These are phyloP conservation scores for Suillus spraguei DNA, from an alignment of 768 basidiomycete genomes.

Conservation along the genomic window DNA sequence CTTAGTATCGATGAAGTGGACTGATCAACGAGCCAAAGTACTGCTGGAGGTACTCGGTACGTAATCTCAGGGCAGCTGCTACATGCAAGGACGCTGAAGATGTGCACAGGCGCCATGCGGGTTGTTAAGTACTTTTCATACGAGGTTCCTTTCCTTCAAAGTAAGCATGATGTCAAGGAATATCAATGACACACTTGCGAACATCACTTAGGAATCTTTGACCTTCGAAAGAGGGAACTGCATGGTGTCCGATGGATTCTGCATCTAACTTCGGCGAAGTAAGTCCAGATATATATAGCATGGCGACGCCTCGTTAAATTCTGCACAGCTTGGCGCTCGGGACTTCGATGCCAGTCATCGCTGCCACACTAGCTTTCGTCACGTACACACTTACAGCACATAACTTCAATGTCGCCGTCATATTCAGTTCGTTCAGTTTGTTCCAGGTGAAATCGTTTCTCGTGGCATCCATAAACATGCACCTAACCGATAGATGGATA, in stretches of 20 bases:
- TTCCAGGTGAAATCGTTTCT: conserved; percentile 44
- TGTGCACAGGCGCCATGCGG: conserved; percentile 54
- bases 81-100: conserved; percentile 3
- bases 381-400: conserved; percentile 60
- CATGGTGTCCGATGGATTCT: conserved; percentile 5
- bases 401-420: conserved; percentile 63
- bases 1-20: conserved; percentile 58
- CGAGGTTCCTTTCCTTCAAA: conserved; percentile 65
- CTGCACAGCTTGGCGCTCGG: conserved; percentile 39
- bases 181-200: conserved; percentile 3
- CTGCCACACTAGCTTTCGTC: conserved; percentile 67
- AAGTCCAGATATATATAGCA: background rate
- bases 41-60: conserved; percentile 65
- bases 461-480: background rate
- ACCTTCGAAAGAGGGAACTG: conserved; percentile 1
- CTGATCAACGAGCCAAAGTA: conserved; percentile 62
- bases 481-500: conserved; percentile 23
- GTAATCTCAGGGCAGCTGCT: conserved; percentile 7
- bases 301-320: background rate
- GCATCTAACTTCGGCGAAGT: background rate
- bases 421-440: conserved; percentile 66
- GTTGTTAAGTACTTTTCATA: conserved; percentile 81
- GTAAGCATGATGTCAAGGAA: conserved; percentile 37
- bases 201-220: conserved; percentile 35
- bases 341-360: conserved; percentile 62